Conservation (phyloP, 768 basidiomycete genomes). For the Mycena galopus region DNA sequence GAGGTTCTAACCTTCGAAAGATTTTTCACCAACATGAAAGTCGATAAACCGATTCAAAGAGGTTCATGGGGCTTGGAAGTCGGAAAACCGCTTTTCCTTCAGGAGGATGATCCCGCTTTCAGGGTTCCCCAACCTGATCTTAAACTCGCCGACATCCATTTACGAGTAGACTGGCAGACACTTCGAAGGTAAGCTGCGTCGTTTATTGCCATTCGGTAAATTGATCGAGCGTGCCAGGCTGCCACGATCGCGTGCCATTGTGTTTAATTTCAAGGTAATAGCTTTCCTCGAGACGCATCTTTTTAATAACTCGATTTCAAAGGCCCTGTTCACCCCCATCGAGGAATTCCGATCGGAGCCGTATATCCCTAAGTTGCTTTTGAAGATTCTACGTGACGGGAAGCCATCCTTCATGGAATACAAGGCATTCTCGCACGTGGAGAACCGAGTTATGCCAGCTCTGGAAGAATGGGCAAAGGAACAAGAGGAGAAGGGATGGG, state of each 20-base stretch:
- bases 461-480: conserved; percentile 61
- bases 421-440: conserved; percentile 56
- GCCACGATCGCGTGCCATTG: conserved; percentile 60
- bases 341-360: conserved; percentile 58
- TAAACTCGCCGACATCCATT: conserved; percentile 53
- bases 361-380: conserved; percentile 61
- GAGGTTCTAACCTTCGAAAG: conserved; percentile 40
- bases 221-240: conserved; percentile 42
- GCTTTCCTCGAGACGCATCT: neutral
- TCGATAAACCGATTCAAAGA: conserved; percentile 64
- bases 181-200: conserved; percentile 43
- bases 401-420: conserved; percentile 57
- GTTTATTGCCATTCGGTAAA: too few relatives aligned
- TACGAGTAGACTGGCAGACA: conserved; percentile 71
- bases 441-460: conserved; percentile 60
- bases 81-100: conserved; percentile 63
- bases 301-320: conserved; percentile 54
- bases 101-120: conserved; percentile 55
- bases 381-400: conserved; percentile 57
- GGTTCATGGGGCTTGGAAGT: conserved; percentile 66
- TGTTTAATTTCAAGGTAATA: conserved; percentile 60
- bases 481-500: conserved; percentile 61
- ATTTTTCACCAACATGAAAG: conserved; percentile 61
- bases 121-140: conserved; percentile 49
- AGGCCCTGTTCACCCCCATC: conserved; percentile 65